Evolutionary conservation across 2,329 filamentous ascomycete species (phyloP).

Genomic region (Sarocladium brachiariae): DNA sequence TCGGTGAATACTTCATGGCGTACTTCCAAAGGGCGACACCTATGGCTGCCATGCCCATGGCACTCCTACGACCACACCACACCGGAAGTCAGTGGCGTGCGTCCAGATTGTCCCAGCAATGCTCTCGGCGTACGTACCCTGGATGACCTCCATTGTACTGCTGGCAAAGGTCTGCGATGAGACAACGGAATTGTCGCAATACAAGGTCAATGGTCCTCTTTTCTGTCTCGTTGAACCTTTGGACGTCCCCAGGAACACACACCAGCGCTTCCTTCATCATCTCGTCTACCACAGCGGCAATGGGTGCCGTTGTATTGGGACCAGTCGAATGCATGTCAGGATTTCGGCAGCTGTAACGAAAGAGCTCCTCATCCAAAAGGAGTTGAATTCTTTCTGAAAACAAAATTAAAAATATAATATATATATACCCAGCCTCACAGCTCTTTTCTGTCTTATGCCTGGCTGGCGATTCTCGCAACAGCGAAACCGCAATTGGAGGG

Average conservation of each 20-base stretch:
- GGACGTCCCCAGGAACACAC: neutral
- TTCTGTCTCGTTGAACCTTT: slow-evolving; percentile 13
- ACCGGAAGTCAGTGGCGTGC: no score
- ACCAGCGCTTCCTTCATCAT: neutral
- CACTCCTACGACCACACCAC: slow-evolving; percentile 29
- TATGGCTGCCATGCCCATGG: slow-evolving; percentile 56
- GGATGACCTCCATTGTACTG: slow-evolving; percentile 65
- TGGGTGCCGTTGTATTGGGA: neutral
- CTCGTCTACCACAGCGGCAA: neutral
- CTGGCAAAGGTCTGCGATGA: slow-evolving; percentile 63
- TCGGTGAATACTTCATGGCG: slow-evolving; percentile 52
- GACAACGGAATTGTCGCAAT: slow-evolving; percentile 51
- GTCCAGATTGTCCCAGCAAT: neutral
- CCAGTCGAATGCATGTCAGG: no score
- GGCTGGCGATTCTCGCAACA: no score
- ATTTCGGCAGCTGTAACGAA: no score
- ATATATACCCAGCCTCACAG: no score
- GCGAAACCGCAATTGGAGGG: neutral
- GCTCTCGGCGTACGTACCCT: slow-evolving; percentile 37
- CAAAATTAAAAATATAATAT: no score
- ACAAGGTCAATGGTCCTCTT: slow-evolving; percentile 36
- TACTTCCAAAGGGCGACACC: slow-evolving; percentile 56
- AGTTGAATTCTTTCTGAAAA: no score
- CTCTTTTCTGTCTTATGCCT: no score
- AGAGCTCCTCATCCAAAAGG: no score